Conservation (phyloP, 139 green algal species). For the Parachlorella kessleri region DNA sequence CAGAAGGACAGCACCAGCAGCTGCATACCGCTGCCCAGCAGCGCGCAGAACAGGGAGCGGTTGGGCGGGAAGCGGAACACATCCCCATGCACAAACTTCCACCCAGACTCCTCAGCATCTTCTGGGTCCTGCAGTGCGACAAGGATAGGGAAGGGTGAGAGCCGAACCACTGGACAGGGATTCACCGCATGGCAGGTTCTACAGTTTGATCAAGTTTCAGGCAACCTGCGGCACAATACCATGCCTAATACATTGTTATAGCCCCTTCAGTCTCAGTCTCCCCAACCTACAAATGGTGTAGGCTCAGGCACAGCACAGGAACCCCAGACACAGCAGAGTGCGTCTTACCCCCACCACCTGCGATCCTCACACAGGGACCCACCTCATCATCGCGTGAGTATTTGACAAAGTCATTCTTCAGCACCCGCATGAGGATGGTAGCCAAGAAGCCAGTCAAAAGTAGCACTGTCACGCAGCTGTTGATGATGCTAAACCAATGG, state of each 20-base stretch:
- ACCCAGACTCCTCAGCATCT: constrained; percentile 62
- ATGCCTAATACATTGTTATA: no score
- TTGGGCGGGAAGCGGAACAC: constrained; percentile 91
- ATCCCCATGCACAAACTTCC: constrained; percentile 96
- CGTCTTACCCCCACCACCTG: no score
- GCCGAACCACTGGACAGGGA: no score
- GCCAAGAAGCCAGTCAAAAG: constrained; percentile 95
- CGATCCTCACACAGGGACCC: no score
- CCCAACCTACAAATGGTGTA: no score
- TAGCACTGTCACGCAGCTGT: constrained; percentile 95
- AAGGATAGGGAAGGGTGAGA: no score
- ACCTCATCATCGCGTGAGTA: constrained; percentile 70
- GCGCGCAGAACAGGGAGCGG: constrained; percentile 82
- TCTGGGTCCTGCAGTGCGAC: constrained; percentile 44
- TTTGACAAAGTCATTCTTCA: constrained; percentile 95
- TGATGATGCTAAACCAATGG: constrained; percentile 98
- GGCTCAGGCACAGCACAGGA: no score
- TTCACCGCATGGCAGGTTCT: no score
- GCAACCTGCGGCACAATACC: no score
- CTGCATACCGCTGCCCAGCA: constrained; percentile 84
- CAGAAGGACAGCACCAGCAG: constrained; percentile 77
- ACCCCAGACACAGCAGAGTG: no score
- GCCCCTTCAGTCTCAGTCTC: no score
- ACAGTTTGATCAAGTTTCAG: no score
- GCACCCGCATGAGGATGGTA: constrained; percentile 93